These are phyloP conservation scores for Apium graveolens DNA, from an alignment of 129 eudicot genomes.

Conservation along the genomic window DNA sequence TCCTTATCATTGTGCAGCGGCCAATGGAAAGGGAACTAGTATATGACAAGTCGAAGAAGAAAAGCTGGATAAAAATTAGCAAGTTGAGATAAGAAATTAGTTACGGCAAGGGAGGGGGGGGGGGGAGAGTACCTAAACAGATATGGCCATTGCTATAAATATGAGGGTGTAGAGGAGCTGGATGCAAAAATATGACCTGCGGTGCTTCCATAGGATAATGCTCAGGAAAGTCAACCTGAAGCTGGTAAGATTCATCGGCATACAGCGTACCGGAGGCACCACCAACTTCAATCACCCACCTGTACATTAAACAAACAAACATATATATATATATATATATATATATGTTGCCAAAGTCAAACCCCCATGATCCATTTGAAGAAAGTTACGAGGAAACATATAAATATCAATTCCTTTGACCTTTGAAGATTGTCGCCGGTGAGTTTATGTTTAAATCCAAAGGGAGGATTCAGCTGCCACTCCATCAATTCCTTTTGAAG, in stretches of 20 bases:
- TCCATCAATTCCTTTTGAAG: conserved; percentile 94
- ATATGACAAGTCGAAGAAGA: not conserved
- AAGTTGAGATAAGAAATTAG: not conserved
- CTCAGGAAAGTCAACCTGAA: conserved; percentile 95
- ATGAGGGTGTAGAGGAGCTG: conserved; percentile 96
- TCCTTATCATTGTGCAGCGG: not conserved
- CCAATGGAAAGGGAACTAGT: not conserved
- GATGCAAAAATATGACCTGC: conserved; percentile 73
- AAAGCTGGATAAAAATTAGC: not conserved
- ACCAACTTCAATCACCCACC: conserved; percentile 90
- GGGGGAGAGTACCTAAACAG: conserved; percentile 57
- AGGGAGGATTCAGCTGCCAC: conserved; percentile 96
- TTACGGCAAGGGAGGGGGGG: not conserved
- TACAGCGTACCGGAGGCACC: conserved; percentile 91
- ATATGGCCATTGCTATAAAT: conserved; percentile 98
- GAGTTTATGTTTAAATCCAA: conserved; percentile 72
- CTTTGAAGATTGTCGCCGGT: conserved; percentile 96
- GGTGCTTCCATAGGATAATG: conserved; percentile 99
- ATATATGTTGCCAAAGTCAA: not conserved
- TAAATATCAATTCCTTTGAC: too few relatives aligned
- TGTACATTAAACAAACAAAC: conserved; percentile 1
- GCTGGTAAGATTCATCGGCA: conserved; percentile 71
- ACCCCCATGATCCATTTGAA: not conserved
- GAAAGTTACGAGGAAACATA: not conserved
- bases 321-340: not conserved